Conservation (phyloP, 2,329 filamentous ascomycete genomes). For the Ceratocystis papillata region DNA sequence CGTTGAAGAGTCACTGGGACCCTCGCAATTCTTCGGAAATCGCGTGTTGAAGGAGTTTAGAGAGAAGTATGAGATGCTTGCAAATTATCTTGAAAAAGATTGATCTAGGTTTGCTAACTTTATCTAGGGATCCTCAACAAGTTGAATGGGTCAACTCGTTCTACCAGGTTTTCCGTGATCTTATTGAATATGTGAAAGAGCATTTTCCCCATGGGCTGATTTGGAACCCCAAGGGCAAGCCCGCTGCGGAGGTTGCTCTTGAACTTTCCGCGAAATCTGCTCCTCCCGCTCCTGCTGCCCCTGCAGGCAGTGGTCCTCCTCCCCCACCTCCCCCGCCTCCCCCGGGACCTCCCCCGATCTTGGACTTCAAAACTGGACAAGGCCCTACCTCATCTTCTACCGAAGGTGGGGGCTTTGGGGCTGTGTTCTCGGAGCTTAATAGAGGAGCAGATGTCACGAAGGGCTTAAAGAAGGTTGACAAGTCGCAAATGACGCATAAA, state of each 20-base stretch:
- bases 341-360: slow-evolving; percentile 56
- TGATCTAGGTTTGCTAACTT: neutral
- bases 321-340: slow-evolving; percentile 58
- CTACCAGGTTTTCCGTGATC: slow-evolving; percentile 76
- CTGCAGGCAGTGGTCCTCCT: slow-evolving; percentile 28
- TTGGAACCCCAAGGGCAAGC: slow-evolving; percentile 72
- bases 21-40: slow-evolving; percentile 90
- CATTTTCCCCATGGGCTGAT: slow-evolving; percentile 67
- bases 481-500: slow-evolving; percentile 96
- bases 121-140: slow-evolving; percentile 61
- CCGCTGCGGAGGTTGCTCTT: slow-evolving; percentile 55
- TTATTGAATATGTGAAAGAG: slow-evolving; percentile 73
- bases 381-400: slow-evolving; percentile 34
- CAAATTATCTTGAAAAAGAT: neutral
- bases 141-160: slow-evolving; percentile 88
- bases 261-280: slow-evolving; percentile 42
- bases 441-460: slow-evolving; percentile 80
- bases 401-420: slow-evolving; percentile 56
- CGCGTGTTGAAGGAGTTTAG: slow-evolving; percentile 85
- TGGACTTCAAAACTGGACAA: slow-evolving; percentile 44
- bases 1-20: slow-evolving; percentile 69
- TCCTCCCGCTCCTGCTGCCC: slow-evolving; percentile 37
- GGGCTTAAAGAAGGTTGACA: slow-evolving; percentile 84
- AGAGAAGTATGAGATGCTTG: slow-evolving; percentile 41
- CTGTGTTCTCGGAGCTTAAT: slow-evolving; percentile 88